These are phyloP conservation scores for Penicillium simplicissimum DNA, from an alignment of 495 filamentous ascomycete genomes.

Conservation along the genomic window DNA sequence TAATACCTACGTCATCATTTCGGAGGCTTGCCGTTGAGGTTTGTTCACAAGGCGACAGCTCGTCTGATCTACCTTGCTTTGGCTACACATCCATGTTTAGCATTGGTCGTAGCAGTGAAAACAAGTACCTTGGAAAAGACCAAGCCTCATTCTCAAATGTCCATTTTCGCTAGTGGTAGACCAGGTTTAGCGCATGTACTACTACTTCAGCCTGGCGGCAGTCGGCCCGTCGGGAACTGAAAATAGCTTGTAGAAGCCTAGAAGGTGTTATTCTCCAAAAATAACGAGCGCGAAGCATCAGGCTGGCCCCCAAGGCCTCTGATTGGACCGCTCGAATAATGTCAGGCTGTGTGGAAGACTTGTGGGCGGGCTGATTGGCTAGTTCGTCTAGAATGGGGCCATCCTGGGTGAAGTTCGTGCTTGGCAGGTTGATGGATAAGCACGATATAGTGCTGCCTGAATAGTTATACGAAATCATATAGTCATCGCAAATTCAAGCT, in stretches of 20 bases:
- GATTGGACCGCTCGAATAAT: background rate
- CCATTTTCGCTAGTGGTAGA: too few species aligned
- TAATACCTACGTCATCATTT: too few species aligned
- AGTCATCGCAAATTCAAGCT: background rate
- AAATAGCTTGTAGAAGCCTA: too few species aligned
- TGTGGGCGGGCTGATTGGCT: background rate
- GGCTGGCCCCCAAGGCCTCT: background rate
- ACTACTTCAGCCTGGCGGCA: background rate
- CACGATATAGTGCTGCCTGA: background rate
- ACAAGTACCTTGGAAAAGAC: too few species aligned
- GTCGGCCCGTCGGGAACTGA: too few species aligned
- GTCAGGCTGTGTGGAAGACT: background rate
- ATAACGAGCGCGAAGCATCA: background rate
- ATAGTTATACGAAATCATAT: background rate
- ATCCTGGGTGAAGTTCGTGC: background rate
- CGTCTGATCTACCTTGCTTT: too few species aligned
- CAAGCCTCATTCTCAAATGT: too few species aligned
- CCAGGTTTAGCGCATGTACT: too few species aligned
- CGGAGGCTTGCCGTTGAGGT: too few species aligned
- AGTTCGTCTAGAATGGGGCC: background rate
- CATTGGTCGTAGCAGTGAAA: too few species aligned
- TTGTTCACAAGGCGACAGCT: too few species aligned
- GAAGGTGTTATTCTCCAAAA: background rate
- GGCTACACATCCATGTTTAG: too few species aligned
- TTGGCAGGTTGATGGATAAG: background rate